Evolutionary conservation across 2,329 filamentous ascomycete genomes (phyloP), one percentile per base, ranked within the genome.

Genomic region (Chaetomiaceae sp.): DNA sequence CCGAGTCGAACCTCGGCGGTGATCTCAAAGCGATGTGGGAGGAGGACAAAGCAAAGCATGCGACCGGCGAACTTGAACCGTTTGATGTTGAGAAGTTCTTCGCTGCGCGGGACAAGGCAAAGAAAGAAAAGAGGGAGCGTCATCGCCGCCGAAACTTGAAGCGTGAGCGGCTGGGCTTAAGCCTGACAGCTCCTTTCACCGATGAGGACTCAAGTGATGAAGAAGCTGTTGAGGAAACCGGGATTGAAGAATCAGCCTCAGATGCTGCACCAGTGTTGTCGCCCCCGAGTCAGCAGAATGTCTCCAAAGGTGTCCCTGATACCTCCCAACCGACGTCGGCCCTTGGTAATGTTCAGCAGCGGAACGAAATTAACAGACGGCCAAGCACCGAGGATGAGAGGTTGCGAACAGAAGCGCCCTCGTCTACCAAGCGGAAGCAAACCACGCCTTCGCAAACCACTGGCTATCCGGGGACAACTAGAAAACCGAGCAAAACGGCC

Each of bases 81-180:
- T 76, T 76, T 52, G 69, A 73, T 20, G 54, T 78, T 14, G 51
- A 60, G 4, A 55, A 63, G 4, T 79, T 69, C 59, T 61, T 71
- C 25, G 57, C 65, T 11, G 74, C 73, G 13, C 53, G 59, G 9
- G 47, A 58, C 2, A 54, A 64, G 2, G 62, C 64, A 3, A 53
- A 63, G 5, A 51, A 60, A 9, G 62, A 55, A 21, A 71, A 71
- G 51, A 61, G 64, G 4, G 59, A 62, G 5, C 72, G 73, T 6
- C 75, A 76, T 54, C 56, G 62, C n/a, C 65, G 64, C 46, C 71
- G 76, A 18, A 79, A 80, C 48, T 62, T 58, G 20, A 74, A 70
- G 61, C 71, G 77, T n/a, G 61, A 60, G 33, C 65, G 62, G 40
- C 64, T 69, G 4, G 74, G 74, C 9, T 45, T 73, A 5, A 56